These are phyloP conservation scores for Schwanniomyces etchellsii DNA, from an alignment of 1,139 yeast species.

Conservation along the genomic window DNA sequence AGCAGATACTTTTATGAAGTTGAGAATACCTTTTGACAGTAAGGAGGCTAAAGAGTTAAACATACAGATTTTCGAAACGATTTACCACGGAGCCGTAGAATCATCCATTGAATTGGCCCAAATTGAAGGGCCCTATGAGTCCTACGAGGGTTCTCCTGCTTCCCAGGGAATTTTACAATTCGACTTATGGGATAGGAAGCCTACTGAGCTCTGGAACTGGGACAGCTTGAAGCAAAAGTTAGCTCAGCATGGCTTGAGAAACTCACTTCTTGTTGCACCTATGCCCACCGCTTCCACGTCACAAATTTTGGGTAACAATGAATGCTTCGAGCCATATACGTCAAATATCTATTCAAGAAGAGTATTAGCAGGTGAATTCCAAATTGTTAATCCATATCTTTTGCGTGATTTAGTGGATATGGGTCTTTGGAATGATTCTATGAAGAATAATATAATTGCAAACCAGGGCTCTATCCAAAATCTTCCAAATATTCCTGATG, in stretches of 20 bases:
- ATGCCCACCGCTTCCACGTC: constrained; percentile 67
- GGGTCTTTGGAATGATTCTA: constrained; percentile 74
- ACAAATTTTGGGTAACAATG: constrained; percentile 55
- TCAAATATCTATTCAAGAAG: constrained; percentile 84
- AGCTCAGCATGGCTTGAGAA: constrained; percentile 45
- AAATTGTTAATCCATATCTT: constrained; percentile 78
- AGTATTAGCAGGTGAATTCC: constrained; percentile 85
- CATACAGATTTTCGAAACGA: constrained; percentile 56
- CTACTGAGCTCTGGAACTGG: constrained; percentile 57
- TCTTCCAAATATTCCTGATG: constrained; percentile 71
- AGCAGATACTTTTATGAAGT: constrained; percentile 53
- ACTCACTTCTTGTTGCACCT: constrained; percentile 57
- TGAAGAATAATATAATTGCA: constrained; percentile 76
- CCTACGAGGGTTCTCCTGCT: constrained; percentile 54
- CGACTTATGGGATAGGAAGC: constrained; percentile 55
- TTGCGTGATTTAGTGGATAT: constrained; percentile 76
- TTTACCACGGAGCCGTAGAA: constrained; percentile 55
- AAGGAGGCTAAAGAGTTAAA: constrained; percentile 51
- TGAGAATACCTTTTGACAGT: constrained; percentile 54
- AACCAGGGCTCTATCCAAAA: constrained; percentile 84
- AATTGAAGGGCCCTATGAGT: constrained; percentile 42
- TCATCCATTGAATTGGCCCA: constrained; percentile 50
- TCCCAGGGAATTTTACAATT: constrained; percentile 52
- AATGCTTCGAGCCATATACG: constrained; percentile 71
- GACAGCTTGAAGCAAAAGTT: constrained; percentile 41